Conservation (phyloP, 176 grass and related monocot genomes). For the Oryza officinalis region DNA sequence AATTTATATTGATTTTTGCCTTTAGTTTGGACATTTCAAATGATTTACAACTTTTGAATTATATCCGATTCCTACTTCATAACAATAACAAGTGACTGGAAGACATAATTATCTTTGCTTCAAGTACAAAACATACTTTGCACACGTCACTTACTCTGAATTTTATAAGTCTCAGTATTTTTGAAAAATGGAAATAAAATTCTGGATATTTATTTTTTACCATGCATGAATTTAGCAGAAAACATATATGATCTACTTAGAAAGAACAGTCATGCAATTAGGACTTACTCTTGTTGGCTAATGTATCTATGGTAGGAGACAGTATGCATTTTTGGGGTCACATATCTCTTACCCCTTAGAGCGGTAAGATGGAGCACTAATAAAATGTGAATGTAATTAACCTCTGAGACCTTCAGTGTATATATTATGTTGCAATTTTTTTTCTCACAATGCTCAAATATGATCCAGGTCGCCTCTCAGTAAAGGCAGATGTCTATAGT, state of each 20-base stretch:
- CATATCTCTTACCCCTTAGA: not conserved
- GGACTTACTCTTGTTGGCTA: not conserved
- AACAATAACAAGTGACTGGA: not conserved
- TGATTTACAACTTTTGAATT: not conserved
- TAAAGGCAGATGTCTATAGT: conserved; percentile 79
- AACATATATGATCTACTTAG: not conserved
- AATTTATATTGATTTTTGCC: not conserved
- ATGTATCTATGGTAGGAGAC: not conserved
- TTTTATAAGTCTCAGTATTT: not conserved
- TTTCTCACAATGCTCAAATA: conserved; percentile 5
- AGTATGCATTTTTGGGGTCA: not conserved
- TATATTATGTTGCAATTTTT: not conserved
- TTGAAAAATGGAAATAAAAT: not conserved
- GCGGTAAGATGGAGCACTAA: not conserved
- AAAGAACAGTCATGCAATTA: not conserved
- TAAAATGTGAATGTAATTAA: not conserved
- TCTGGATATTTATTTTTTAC: not conserved
- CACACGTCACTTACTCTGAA: not conserved
- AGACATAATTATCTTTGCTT: not conserved
- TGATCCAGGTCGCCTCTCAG: conserved; percentile 59
- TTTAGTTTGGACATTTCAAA: too few species aligned
- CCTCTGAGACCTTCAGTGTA: not conserved
- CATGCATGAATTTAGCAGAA: not conserved
- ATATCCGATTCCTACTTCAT: not conserved
- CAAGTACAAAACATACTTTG: not conserved